Conservation (phyloP, 140 eudicot species). For the Ambrosia hybrid region DNA sequence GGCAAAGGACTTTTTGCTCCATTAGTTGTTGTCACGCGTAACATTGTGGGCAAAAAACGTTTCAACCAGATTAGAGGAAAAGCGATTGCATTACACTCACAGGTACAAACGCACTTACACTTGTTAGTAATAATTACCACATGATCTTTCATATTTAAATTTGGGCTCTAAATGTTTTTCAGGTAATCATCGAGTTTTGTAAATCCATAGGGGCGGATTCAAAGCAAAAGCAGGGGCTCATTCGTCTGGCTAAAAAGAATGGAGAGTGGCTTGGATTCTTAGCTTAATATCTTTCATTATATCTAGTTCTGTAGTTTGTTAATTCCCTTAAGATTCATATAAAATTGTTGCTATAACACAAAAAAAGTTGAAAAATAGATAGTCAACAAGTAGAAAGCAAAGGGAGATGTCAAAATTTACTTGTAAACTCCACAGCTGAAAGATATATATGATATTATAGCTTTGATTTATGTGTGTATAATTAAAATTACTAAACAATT, state of each 20-base stretch:
- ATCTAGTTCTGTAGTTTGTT: not conserved
- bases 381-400: too few species aligned
- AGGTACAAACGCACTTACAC: constrained; percentile 44
- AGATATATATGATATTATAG: too few species aligned
- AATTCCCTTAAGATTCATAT: not conserved
- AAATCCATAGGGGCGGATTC: constrained; percentile 90
- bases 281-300: constrained; percentile 35
- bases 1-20: constrained; percentile 96
- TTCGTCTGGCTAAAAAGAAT: constrained; percentile 91
- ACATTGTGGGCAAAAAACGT: constrained; percentile 79
- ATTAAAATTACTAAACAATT: too few species aligned
- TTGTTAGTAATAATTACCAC: too few species aligned
- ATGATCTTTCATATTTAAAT: not conserved
- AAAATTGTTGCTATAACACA: not conserved
- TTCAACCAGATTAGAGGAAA: constrained; percentile 96
- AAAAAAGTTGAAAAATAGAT: not conserved
- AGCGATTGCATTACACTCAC: constrained; percentile 97
- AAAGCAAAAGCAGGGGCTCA: constrained; percentile 92
- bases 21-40: constrained; percentile 58
- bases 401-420: too few species aligned
- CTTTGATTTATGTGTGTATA: too few species aligned
- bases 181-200: constrained; percentile 95
- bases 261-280: constrained; percentile 90
- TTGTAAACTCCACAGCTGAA: too few species aligned
- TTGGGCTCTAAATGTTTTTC: not conserved